phyloP scores from a whole-genome alignment of 495 filamentous ascomycete genomes.

The Pseudevernia furfuracea region DNA sequence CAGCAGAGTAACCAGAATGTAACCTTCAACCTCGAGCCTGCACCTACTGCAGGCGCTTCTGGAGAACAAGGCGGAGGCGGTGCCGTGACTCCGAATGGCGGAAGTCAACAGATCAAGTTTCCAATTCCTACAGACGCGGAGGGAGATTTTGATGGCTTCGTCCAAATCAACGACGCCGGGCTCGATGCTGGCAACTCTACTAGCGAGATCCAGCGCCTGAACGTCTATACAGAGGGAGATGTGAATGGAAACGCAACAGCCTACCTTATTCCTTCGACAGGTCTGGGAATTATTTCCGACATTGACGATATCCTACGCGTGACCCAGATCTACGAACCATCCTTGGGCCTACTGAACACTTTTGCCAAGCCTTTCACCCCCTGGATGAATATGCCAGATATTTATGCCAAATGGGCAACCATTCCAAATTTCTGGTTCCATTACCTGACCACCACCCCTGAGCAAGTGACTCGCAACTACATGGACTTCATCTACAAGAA shows the following conservation, averaged over 20 bases:
- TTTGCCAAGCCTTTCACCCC: constrained; percentile 62
- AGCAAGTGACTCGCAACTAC: constrained; percentile 69
- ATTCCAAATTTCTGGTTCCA: constrained; percentile 68
- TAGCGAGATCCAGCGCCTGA: constrained; percentile 51
- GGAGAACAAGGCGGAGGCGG: constrained; percentile 48
- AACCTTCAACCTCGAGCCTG: constrained; percentile 54
- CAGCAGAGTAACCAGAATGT: constrained; percentile 59
- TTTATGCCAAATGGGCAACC: constrained; percentile 60
- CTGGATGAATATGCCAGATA: constrained; percentile 73
- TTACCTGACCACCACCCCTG: constrained; percentile 76
- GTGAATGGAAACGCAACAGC: constrained; percentile 64
- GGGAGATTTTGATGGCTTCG: constrained; percentile 66
- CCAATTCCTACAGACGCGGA: constrained; percentile 51
- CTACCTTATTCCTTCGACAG: constrained; percentile 61
- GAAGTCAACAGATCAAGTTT: constrained; percentile 47
- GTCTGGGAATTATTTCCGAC: constrained; percentile 63
- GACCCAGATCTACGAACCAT: constrained; percentile 73
- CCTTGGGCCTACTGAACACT: constrained; percentile 65
- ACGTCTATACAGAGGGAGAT: constrained; percentile 57
- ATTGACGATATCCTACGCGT: constrained; percentile 75
- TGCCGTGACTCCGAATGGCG: constrained; percentile 45
- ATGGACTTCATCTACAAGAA: constrained; percentile 73
- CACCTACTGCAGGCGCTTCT: constrained; percentile 39
- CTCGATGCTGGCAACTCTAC: constrained; percentile 56
- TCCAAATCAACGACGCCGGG: constrained; percentile 43